phyloP scores from a whole-genome alignment of 352 stramenopile species.

The Pythium grandisporangium region DNA sequence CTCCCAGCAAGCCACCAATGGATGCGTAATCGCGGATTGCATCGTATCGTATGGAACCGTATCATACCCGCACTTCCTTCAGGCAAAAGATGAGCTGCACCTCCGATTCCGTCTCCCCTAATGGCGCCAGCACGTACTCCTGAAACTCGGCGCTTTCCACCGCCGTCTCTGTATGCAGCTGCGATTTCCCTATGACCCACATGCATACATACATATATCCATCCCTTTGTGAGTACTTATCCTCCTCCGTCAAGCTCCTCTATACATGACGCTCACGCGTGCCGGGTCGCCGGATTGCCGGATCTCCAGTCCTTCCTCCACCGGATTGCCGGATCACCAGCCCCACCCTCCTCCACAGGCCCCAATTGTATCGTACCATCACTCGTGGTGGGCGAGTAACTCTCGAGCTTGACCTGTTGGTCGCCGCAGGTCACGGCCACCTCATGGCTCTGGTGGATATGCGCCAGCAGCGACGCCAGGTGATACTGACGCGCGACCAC shows the following conservation, averaged over 20 bases:
- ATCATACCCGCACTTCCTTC: slow-evolving; percentile 61
- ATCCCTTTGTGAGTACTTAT: no score
- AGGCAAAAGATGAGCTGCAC: slow-evolving; percentile 80
- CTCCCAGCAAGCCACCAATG: no score
- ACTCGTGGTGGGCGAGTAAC: slow-evolving; percentile 47
- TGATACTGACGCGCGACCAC: slow-evolving; percentile 60
- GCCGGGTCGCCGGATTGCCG: no score
- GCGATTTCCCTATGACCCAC: slow-evolving; percentile 30
- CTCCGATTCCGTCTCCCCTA: slow-evolving; percentile 20
- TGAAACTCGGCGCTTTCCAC: slow-evolving; percentile 73
- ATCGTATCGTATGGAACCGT: no score
- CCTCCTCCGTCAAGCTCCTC: no score
- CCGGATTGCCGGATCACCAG: no score
- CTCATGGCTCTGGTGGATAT: slow-evolving; percentile 79
- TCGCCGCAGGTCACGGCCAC: slow-evolving; percentile 55
- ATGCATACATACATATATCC: neutral
- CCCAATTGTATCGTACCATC: slow-evolving; percentile 25
- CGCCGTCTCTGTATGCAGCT: slow-evolving; percentile 77
- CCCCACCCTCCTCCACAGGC: no score
- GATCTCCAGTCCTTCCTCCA: no score
- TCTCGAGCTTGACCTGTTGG: slow-evolving; percentile 72
- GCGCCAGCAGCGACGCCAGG: slow-evolving; percentile 56
- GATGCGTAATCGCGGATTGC: no score
- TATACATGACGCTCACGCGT: no score
- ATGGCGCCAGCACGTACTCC: slow-evolving; percentile 49